phyloP scores from a whole-genome alignment of 2,329 filamentous ascomycete species.

The Botrytis squamosa region DNA sequence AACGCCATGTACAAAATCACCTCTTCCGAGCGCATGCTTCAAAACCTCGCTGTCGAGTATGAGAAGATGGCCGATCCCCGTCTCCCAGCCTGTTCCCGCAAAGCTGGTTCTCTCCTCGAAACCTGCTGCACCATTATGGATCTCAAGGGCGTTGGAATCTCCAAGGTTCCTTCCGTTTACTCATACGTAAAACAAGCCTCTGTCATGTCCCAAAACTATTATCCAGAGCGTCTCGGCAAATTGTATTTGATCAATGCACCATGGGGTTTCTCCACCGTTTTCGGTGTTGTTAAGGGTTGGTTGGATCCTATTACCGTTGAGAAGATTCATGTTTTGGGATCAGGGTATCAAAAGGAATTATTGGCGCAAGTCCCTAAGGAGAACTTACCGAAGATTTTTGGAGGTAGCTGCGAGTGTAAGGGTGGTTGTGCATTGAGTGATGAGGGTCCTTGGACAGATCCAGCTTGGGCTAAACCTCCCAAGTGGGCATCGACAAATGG shows the following conservation, averaged over 20 bases:
- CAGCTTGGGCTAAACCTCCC: constrained; percentile 62
- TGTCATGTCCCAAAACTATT: constrained; percentile 95
- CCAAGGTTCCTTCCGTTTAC: constrained; percentile 80
- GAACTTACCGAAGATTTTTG: constrained; percentile 85
- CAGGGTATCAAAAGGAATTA: constrained; percentile 78
- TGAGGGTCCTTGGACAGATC: constrained; percentile 82
- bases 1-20: constrained; percentile 91
- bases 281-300: constrained; percentile 86
- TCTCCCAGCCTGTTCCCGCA: constrained; percentile 91
- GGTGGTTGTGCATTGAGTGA: constrained; percentile 87
- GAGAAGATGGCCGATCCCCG: constrained; percentile 93
- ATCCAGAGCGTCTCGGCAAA: constrained; percentile 93
- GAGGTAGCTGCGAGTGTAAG: constrained; percentile 76
- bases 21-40: constrained; percentile 86
- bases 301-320: constrained; percentile 93
- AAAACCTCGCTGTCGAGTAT: constrained; percentile 96
- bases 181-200: constrained; percentile 83
- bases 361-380: constrained; percentile 81
- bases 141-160: constrained; percentile 86
- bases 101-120: constrained; percentile 84
- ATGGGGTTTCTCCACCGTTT: constrained; percentile 89
- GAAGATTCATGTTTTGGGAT: constrained; percentile 91
- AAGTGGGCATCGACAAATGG: constrained; percentile 53
- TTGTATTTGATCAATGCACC: constrained; percentile 98
- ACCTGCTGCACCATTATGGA: constrained; percentile 99